Conservation (phyloP, 2,329 filamentous ascomycete species). For the Penicillium sp. region DNA sequence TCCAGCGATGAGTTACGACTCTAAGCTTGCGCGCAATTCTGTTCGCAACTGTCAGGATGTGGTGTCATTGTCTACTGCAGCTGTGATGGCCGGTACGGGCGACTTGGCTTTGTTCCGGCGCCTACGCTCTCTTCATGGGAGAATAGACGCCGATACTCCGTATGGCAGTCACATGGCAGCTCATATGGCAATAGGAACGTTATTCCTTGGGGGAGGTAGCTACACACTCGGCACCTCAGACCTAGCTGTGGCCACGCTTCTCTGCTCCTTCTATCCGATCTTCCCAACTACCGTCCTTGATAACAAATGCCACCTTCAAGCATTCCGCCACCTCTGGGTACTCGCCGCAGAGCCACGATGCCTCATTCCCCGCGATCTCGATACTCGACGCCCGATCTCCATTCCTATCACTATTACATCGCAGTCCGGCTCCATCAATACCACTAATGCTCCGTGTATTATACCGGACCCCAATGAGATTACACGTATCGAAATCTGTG, state of each 20-base stretch:
- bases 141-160: conserved; percentile 77
- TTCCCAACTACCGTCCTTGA: conserved; percentile 89
- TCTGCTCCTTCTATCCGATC: conserved; percentile 91
- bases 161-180: conserved; percentile 93
- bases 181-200: conserved; percentile 84
- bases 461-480: conserved; percentile 48
- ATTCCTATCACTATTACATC: conserved; percentile 69
- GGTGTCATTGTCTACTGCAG: conserved; percentile 75
- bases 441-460: conserved; percentile 56
- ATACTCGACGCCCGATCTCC: conserved; percentile 76
- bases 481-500: conserved; percentile 38
- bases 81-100: conserved; percentile 94
- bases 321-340: conserved; percentile 96
- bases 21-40: conserved; percentile 77
- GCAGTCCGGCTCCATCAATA: conserved; percentile 39
- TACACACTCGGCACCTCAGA: conserved; percentile 89
- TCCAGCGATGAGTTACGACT: conserved; percentile 69
- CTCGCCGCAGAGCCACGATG: conserved; percentile 87
- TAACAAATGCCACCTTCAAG: conserved; percentile 91
- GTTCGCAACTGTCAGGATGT: conserved; percentile 90
- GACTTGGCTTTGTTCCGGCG: conserved; percentile 83
- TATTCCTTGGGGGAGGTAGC: conserved; percentile 91
- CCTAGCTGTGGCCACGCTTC: conserved; percentile 78
- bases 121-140: conserved; percentile 82
- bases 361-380: conserved; percentile 81